Evolutionary conservation across 441 rosid species (phyloP).

Genomic region (Biscutella laevigata): DNA sequence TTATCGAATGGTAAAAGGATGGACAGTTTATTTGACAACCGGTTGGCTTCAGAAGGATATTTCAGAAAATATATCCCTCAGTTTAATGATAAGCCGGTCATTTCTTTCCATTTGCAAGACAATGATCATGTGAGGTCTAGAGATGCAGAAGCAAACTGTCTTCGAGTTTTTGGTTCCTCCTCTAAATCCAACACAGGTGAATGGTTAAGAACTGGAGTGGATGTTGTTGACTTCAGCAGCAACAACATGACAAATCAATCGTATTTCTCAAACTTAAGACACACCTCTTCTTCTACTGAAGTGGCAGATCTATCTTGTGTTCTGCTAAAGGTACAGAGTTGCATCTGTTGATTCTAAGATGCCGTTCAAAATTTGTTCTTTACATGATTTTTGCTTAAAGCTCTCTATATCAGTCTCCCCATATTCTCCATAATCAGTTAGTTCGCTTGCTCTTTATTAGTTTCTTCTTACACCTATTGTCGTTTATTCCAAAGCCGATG

Average conservation of each 20-base stretch:
- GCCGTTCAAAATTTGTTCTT: neutral
- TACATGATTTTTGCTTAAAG: neutral
- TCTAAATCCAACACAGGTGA: slow-evolving; percentile 33
- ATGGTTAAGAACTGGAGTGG: slow-evolving; percentile 26
- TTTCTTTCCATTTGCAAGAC: slow-evolving; percentile 31
- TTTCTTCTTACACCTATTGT: too few species aligned
- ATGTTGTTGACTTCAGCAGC: slow-evolving; percentile 29
- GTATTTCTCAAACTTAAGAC: slow-evolving; percentile 33
- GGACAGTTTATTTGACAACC: slow-evolving; percentile 36
- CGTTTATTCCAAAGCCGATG: slow-evolving; percentile 3
- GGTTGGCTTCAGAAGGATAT: slow-evolving; percentile 31
- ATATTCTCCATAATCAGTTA: too few species aligned
- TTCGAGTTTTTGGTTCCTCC: slow-evolving; percentile 31
- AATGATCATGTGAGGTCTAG: slow-evolving; percentile 28
- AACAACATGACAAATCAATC: slow-evolving; percentile 21
- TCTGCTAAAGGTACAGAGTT: slow-evolving; percentile 52
- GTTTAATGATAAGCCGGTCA: slow-evolving; percentile 21
- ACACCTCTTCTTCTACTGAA: slow-evolving; percentile 27
- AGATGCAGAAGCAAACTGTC: slow-evolving; percentile 30
- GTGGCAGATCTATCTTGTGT: slow-evolving; percentile 32
- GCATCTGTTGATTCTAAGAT: neutral
- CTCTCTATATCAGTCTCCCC: too few species aligned
- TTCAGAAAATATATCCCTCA: slow-evolving; percentile 28
- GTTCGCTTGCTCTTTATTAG: too few species aligned
- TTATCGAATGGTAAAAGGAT: slow-evolving; percentile 31